These are phyloP conservation scores for Cucumis sativus DNA, from an alignment of 306 rosid species.

Conservation along the genomic window Cucumber_9930_V3 NC_026657.2:29722501-29723000, in stretches of 20 bases:
- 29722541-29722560: neutral
- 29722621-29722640: slow-evolving; percentile 5
- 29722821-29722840: neutral
- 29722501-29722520: neutral
- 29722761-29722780: slow-evolving; percentile 25
- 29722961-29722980: slow-evolving; percentile 10
- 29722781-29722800: slow-evolving; percentile 1
- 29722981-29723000: slow-evolving; percentile 8
- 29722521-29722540: slow-evolving; percentile 1
- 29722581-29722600: neutral
- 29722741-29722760: slow-evolving; percentile 43
- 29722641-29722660: slow-evolving; percentile 29
- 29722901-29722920: neutral
- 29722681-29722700: slow-evolving; percentile 21
- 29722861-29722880: neutral
- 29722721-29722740: slow-evolving; percentile 22
- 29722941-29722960: neutral
- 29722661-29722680: slow-evolving; percentile 44
- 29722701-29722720: slow-evolving; percentile 32
- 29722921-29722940: neutral
- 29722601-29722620: neutral
- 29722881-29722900: neutral
- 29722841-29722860: neutral
- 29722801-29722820: neutral
- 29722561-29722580: neutral